These are phyloP conservation scores for Zymoseptoria tritici DNA, from an alignment of 2,329 filamentous ascomycete species.

Conservation along the genomic window DNA sequence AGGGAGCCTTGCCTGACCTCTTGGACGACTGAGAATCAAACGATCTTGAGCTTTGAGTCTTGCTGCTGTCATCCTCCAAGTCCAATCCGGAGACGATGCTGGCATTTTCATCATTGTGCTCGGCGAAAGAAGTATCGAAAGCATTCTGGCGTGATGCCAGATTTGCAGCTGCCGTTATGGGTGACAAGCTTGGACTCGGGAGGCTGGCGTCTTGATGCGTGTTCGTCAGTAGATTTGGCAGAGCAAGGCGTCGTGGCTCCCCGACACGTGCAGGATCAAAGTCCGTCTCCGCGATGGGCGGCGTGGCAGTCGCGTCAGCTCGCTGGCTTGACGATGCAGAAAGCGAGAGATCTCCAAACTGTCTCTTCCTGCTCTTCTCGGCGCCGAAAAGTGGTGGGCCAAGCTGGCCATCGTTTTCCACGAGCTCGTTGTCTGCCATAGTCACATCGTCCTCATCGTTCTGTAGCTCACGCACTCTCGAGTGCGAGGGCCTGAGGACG, in stretches of 20 bases:
- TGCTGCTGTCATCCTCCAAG: constrained; percentile 25
- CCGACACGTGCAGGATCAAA: constrained; percentile 44
- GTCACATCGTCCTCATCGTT: constrained; percentile 21
- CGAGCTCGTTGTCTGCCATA: constrained; percentile 22
- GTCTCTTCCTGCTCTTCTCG: constrained; percentile 16
- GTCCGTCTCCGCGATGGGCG: constrained; percentile 67
- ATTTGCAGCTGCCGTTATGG: constrained; percentile 71
- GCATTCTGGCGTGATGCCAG: constrained; percentile 31
- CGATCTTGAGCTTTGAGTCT: constrained; percentile 18
- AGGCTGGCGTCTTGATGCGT: constrained; percentile 82
- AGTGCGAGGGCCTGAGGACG: constrained; percentile 15
- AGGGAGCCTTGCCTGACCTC: constrained; percentile 4
- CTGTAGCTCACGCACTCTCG: constrained; percentile 24
- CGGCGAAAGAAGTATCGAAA: constrained; percentile 28
- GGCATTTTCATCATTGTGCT: constrained; percentile 27
- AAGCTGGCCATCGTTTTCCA: constrained; percentile 24
- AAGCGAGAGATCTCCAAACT: constrained; percentile 10
- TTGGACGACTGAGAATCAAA: constrained; percentile 18
- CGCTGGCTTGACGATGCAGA: constrained; percentile 10
- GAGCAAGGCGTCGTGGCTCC: constrained; percentile 21
- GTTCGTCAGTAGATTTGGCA: constrained; percentile 57
- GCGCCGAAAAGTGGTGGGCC: constrained; percentile 20
- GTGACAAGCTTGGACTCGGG: constrained; percentile 89
- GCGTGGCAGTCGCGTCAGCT: constrained; percentile 51
- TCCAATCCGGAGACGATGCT: constrained; percentile 29